Evolutionary conservation across 2,329 filamentous ascomycete genomes (phyloP), one percentile per base, ranked within the genome.

Genomic region (Claviceps fusiformis): DNA sequence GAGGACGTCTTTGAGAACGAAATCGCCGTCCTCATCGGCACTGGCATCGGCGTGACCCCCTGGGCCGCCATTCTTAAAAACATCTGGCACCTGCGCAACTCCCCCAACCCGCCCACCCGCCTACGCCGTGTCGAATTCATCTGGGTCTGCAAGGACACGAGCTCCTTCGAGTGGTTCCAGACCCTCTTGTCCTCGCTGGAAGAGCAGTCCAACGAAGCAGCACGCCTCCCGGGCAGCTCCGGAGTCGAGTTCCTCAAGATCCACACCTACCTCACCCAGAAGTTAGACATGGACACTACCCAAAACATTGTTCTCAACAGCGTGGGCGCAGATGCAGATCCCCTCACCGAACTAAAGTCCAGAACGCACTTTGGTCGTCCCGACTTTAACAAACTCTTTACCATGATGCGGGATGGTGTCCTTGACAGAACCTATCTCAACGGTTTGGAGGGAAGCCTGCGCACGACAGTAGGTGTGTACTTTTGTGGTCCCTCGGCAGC

Each of bases 111-210:
- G 29, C 91, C 92, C 1, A 83, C 82, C 52, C 88, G 92, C 66
- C 84, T 98, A 50, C 87, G 90, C 57, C 86, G 93, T 69, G 92
- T 98, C 37, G 93, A 98, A 70, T 98, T 98, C 72, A 95, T 98
- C 75, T 98, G 93, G 93, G 86, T 97, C 53, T 96, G 92, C 79
- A 93, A 88, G 70, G 91, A 96, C 66, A 95, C 91, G 0, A 87
- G 82, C 39, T 95, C 91, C 0, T 98, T 98, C 65, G 93, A 97
- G 73, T 98, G 93, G 93, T 97, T 98, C 77, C 93, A 98, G 69
- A 90, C 87, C 1, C 82, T 98, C 0, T 80, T 98, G 17, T 88
- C 87, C 0, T 95, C 89, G 0, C 85, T 98, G 27, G 93, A 98
- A 71, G 78, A 84, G 41, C 93, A 98, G 68, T 91, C 86, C 52